Conservation (phyloP, 2,329 filamentous ascomycete genomes). For the Trichoderma sp. region DNA sequence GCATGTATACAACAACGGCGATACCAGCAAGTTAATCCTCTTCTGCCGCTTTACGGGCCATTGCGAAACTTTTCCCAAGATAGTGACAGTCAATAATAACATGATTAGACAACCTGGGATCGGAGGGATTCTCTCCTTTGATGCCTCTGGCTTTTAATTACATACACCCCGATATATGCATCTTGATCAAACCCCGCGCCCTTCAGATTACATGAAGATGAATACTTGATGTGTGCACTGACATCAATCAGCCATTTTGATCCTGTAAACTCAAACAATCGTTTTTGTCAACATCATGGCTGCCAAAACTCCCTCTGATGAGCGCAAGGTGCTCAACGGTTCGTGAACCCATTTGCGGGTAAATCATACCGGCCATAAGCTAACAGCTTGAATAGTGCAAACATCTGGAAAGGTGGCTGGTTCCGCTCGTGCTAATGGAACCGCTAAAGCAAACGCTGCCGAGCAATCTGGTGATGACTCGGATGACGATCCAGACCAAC, state of each 20-base stretch:
- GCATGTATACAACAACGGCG: not conserved
- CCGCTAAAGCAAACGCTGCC: conserved; percentile 26
- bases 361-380: not conserved
- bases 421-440: not conserved
- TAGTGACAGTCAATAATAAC: not conserved
- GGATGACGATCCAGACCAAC: conserved; percentile 13
- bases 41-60: not conserved
- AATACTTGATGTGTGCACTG: not conserved
- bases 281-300: not conserved
- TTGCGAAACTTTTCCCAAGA: too few species aligned
- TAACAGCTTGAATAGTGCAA: not conserved
- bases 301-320: conserved; percentile 11
- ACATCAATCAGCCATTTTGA: not conserved
- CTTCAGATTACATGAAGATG: not conserved
- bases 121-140: not conserved
- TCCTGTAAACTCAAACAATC: not conserved
- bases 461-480: conserved; percentile 14
- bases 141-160: not conserved
- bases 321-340: conserved; percentile 11
- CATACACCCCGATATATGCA: not conserved
- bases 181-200: not conserved
- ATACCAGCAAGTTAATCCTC: not conserved
- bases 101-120: not conserved
- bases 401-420: not conserved
- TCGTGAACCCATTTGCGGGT: not conserved